phyloP scores from a whole-genome alignment of 257 asterid species.

The Solanum stenotomum region DNA sequence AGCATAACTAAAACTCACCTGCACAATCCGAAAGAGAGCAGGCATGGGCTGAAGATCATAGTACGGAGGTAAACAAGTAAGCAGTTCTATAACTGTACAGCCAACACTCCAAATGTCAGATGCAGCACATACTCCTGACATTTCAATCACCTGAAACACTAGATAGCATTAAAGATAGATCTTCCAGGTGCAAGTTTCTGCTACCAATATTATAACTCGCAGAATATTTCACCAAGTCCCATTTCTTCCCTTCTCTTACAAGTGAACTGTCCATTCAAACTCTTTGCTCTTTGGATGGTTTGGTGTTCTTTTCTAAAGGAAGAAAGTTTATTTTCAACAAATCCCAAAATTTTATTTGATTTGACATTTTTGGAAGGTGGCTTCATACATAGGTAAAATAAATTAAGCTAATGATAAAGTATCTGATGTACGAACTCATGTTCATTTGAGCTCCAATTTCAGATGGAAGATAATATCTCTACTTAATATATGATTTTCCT shows the following conservation, averaged over 20 bases:
- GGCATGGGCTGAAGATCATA: constrained; percentile 99
- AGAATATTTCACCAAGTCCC: background rate
- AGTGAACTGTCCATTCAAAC: background rate
- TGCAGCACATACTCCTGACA: constrained; percentile 99
- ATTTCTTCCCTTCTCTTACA: background rate
- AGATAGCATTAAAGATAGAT: constrained; percentile 4
- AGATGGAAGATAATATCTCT: too few relatives aligned
- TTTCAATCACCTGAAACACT: constrained; percentile 75
- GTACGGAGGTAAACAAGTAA: constrained; percentile 93
- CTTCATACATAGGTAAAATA: background rate
- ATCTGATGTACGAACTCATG: too few relatives aligned
- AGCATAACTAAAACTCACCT: constrained; percentile 37
- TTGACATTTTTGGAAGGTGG: background rate
- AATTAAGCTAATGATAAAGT: background rate
- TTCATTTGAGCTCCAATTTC: too few relatives aligned
- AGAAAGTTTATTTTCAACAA: background rate
- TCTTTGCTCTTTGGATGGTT: background rate
- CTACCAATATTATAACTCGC: background rate
- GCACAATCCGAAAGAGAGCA: constrained; percentile 94
- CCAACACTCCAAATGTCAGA: constrained; percentile 99
- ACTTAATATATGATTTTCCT: too few relatives aligned
- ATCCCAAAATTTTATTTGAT: background rate
- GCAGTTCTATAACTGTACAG: constrained; percentile 97
- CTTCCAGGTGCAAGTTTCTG: background rate
- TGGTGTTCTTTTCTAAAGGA: background rate